Conservation (phyloP, 2,329 filamentous ascomycete species). For the Cytospora paraplurivora region DNA sequence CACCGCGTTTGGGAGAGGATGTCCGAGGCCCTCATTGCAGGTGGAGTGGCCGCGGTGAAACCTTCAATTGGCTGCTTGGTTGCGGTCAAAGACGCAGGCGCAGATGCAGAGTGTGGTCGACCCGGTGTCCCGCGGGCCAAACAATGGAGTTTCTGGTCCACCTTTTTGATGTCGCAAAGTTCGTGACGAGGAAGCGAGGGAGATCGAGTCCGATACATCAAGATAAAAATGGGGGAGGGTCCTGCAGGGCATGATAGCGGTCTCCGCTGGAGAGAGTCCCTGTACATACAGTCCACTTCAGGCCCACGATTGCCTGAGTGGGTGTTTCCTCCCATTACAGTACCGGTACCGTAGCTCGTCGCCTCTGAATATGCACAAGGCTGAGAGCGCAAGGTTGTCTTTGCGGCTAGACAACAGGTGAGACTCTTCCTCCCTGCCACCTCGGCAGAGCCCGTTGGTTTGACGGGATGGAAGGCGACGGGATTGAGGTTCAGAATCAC, state of each 20-base stretch:
- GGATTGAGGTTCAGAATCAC: neutral
- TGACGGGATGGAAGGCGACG: conserved; percentile 1
- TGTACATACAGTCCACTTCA: neutral
- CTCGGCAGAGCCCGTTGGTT: neutral
- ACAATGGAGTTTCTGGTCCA: conserved; percentile 1
- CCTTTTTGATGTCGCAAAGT: conserved; percentile 14
- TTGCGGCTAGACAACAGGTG: neutral
- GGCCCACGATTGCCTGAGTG: neutral
- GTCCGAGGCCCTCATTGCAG: conserved; percentile 1
- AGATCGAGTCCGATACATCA: conserved; percentile 19
- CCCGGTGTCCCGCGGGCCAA: conserved; percentile 5
- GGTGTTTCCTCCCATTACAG: neutral
- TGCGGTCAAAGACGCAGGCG: neutral
- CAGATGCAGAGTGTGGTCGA: neutral
- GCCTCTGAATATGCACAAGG: neutral
- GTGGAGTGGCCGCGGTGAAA: neutral
- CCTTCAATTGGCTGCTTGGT: neutral
- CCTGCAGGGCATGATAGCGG: conserved; percentile 11
- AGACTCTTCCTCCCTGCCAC: neutral
- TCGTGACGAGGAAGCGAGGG: conserved; percentile 8
- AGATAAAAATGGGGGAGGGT: conserved; percentile 9
- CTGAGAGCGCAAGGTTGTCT: neutral
- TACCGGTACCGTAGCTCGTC: neutral
- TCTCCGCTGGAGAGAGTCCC: conserved; percentile 13
- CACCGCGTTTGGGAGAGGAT: neutral